These are phyloP conservation scores for Kalmanozyma brasiliensis DNA, from an alignment of 1,284 basidiomycete genomes.

Conservation along the genomic window DNA sequence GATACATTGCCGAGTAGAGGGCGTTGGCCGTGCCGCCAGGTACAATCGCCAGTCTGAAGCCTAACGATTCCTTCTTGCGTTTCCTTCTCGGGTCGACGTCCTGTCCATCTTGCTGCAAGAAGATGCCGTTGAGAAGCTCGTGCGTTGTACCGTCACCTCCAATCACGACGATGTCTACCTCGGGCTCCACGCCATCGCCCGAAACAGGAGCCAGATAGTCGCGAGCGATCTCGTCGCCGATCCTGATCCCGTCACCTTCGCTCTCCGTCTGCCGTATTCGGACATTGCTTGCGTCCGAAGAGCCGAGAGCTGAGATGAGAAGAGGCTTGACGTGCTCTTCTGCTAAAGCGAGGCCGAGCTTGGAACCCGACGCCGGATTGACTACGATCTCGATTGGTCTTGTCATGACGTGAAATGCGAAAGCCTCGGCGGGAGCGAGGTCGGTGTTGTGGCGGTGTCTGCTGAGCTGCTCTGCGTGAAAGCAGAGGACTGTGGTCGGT, in stretches of 20 bases:
- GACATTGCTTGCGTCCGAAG: not conserved
- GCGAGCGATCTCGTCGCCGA: conserved; percentile 25
- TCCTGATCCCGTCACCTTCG: conserved; percentile 25
- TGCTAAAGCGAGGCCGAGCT: not conserved
- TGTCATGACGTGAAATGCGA: too few species aligned
- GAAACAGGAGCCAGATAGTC: not conserved
- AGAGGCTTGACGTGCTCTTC: conserved; percentile 15
- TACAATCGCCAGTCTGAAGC: conserved; percentile 68
- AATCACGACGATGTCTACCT: conserved; percentile 51
- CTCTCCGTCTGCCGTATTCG: conserved; percentile 10
- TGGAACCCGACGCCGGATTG: conserved; percentile 23
- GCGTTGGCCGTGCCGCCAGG: conserved; percentile 95
- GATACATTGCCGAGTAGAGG: conserved; percentile 74
- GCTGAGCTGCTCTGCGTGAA: too few species aligned
- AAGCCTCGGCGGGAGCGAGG: too few species aligned
- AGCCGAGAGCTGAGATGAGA: not conserved
- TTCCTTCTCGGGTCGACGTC: not conserved
- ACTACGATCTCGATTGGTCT: conserved; percentile 13
- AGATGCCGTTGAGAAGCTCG: conserved; percentile 64
- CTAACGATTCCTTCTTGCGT: conserved; percentile 3
- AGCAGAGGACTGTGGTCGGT: too few species aligned
- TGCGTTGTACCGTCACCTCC: conserved; percentile 68
- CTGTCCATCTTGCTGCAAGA: not conserved
- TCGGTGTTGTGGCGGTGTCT: not conserved
- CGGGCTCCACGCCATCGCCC: not conserved